Evolutionary conservation across 768 basidiomycete species (phyloP), one percentile per base, ranked within the genome.

Genomic region (Lactifluus volemus): DNA sequence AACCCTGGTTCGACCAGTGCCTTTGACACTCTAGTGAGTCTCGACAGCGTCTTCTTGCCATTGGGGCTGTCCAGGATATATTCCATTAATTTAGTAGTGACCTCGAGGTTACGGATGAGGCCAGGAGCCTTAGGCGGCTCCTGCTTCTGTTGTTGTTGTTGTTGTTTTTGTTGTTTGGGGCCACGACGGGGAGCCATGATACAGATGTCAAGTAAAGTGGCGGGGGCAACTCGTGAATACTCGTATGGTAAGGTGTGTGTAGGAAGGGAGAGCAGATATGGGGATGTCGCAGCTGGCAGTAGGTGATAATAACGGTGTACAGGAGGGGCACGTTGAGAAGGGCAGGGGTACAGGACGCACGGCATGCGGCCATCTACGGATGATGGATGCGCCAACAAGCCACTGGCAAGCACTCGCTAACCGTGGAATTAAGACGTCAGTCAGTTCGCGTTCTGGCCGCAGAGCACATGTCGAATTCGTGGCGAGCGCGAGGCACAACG

Each of bases 21-120:
- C 64, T 79, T 82, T 73, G 88, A 89, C 49, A 88, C 89, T 55
- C 89, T 79, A 51, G 88, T 82, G 66, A 91, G 75, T 68, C 88
- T 78, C 53, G 86, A 84, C 60, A 90, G 72, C 48, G 82, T 77
- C 51, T 86, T 84, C 64, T 79, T 82, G 41, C 89, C 89, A 65
- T 78, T 81, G 5, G 87, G 82, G 8, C 81, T 72, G 52, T 83
- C 81, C 61, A 77, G 72, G 64, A 83, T 78, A 58, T 74, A 73
- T 67, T 83, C 81, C 39, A 83, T 71, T 59, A 83, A 68, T 67
- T 74, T 79, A 67, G 70, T 77, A 39, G 83, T 78, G 15, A 81
- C 81, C 45, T 84, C 84, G 17, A 79, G 75, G 67, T 89, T 85
- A 63, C 81, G 80, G 66, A 87, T 79, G 67, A 89, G 79, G 61